These are phyloP conservation scores for Blakeslea trispora DNA, from an alignment of 371 early-diverging fungal genomes.

Conservation along the genomic window DNA sequence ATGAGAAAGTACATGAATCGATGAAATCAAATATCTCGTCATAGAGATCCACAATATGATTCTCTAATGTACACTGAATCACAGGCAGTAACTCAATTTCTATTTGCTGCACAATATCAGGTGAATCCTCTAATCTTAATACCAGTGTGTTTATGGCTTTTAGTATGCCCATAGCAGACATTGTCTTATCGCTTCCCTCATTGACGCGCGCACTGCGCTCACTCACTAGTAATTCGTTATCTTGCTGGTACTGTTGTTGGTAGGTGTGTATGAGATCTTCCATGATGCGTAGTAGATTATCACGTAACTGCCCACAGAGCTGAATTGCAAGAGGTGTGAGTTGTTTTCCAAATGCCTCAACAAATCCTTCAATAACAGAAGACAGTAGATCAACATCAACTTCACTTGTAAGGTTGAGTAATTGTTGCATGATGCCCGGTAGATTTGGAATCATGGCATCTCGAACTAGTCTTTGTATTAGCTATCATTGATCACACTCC, in stretches of 20 bases:
- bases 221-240: conserved; percentile 29
- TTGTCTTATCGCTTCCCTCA: conserved; percentile 79
- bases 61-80: conserved; percentile 71
- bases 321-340: conserved; percentile 89
- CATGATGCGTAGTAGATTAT: conserved; percentile 84
- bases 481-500: background rate
- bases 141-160: conserved; percentile 89
- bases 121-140: conserved; percentile 67
- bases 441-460: conserved; percentile 75
- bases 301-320: conserved; percentile 79
- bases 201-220: conserved; percentile 44
- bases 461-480: conserved; percentile 38
- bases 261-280: conserved; percentile 54
- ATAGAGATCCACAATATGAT: conserved; percentile 75
- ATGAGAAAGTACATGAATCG: conserved; percentile 80
- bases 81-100: conserved; percentile 76
- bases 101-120: conserved; percentile 64
- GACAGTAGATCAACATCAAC: conserved; percentile 90
- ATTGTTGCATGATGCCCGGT: conserved; percentile 80
- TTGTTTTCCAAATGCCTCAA: conserved; percentile 85
- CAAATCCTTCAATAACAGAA: conserved; percentile 85
- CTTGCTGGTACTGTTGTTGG: conserved; percentile 32
- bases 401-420: conserved; percentile 82
- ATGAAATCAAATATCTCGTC: conserved; percentile 88
- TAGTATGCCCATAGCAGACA: conserved; percentile 89